Evolutionary conservation across 2,329 filamentous ascomycete genomes (phyloP).

Genomic region (Emmonsia crescens): DNA sequence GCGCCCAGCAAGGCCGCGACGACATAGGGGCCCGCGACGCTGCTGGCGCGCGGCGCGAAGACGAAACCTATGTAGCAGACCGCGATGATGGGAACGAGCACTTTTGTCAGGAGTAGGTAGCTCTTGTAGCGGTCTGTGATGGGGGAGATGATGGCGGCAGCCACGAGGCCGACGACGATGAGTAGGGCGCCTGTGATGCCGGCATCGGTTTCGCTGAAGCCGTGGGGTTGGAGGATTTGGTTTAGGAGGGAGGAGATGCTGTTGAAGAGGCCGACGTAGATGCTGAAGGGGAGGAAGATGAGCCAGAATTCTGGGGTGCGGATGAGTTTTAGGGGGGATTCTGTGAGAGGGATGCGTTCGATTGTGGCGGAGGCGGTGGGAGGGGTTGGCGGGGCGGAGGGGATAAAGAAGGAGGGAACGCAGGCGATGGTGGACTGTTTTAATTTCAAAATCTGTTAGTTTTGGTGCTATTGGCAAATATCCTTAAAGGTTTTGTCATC

Average conservation of each 20-base stretch:
- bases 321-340: conserved; percentile 45
- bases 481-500: not conserved
- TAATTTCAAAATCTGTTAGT: not conserved
- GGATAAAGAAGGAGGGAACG: conserved; percentile 73
- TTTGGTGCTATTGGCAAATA: not conserved
- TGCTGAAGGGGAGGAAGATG: conserved; percentile 64
- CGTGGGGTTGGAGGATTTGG: conserved; percentile 80
- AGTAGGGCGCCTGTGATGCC: conserved; percentile 83
- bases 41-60: conserved; percentile 59
- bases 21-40: conserved; percentile 52
- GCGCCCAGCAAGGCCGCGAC: conserved; percentile 70
- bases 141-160: conserved; percentile 65
- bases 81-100: conserved; percentile 63
- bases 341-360: conserved; percentile 41
- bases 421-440: conserved; percentile 50
- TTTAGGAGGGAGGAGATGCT: conserved; percentile 76
- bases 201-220: conserved; percentile 69
- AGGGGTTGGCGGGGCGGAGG: conserved; percentile 64
- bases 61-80: conserved; percentile 65
- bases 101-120: conserved; percentile 62
- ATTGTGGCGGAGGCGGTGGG: conserved; percentile 56
- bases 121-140: conserved; percentile 76
- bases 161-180: conserved; percentile 75
- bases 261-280: conserved; percentile 93
- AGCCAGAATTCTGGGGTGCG: conserved; percentile 65